Conservation (phyloP, 495 filamentous ascomycete species). For the Massariosphaeria phaeospora region DNA sequence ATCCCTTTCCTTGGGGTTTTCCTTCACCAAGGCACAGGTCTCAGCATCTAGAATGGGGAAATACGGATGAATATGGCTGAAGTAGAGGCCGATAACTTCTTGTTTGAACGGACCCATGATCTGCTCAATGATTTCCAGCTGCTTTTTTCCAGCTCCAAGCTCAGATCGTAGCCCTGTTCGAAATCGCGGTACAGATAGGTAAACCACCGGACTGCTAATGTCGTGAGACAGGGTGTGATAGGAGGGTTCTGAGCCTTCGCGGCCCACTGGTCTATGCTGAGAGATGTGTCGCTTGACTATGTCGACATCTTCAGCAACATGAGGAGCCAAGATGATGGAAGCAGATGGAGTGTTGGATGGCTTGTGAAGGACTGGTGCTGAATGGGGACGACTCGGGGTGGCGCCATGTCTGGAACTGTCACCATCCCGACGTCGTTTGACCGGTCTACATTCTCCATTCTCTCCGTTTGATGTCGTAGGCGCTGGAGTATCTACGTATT, state of each 20-base stretch:
- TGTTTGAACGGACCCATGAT: slow-evolving; percentile 50
- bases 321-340: slow-evolving; percentile 20
- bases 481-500: slow-evolving; percentile 8
- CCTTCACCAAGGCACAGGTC: slow-evolving; percentile 42
- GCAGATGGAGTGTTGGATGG: slow-evolving; percentile 5
- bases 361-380: slow-evolving; percentile 14
- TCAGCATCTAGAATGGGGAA: slow-evolving; percentile 54
- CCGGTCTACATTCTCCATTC: not conserved
- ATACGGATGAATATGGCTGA: slow-evolving; percentile 49
- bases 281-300: slow-evolving; percentile 25
- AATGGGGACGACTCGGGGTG: not conserved
- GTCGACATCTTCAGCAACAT: slow-evolving; percentile 25
- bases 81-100: slow-evolving; percentile 50
- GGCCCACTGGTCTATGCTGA: not conserved
- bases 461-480: not conserved
- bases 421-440: slow-evolving; percentile 6
- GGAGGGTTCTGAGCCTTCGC: not conserved
- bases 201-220: slow-evolving; percentile 14
- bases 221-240: slow-evolving; percentile 23
- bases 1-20: slow-evolving; percentile 43
- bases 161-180: slow-evolving; percentile 12
- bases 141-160: slow-evolving; percentile 41
- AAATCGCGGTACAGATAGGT: slow-evolving; percentile 19
- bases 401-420: not conserved
- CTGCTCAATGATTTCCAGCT: slow-evolving; percentile 53